Base-by-base conservation (phyloP, 139 green algal genomes). In the Chlamydomonas schloesseri region DNA sequence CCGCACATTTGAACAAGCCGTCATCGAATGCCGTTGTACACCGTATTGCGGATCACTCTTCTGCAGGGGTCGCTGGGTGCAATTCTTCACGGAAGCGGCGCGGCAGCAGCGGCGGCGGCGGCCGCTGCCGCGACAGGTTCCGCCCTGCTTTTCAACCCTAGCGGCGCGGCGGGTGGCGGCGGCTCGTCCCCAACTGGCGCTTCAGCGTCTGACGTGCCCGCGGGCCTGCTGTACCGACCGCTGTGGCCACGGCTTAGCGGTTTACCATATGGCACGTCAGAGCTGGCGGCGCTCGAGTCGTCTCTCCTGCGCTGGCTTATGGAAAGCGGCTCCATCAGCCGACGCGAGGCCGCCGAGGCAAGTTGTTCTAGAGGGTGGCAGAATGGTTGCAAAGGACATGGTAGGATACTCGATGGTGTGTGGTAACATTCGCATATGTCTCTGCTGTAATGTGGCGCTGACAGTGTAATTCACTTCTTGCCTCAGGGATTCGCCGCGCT, bases 241-340 rank as follows among this genome's bases (percentile, higher is more conserved):
- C 14, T 68, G 62, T 88, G 83, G 83, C 73, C 83, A 3, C 46
- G 23, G 18, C 73, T 87, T 34, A 55, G 73, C 20, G 53, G 73
- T 6, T 50, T 88, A 60, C 83, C 83, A 60, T 88, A 88, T 50
- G 34, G 21, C 53, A 24, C n/a, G 11, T 21, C 57, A 1, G 55
- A 87, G 21, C 18, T 89, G 69, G 68, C 70, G 26, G 17, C 69
- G 14, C 76, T 89, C 70, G 86, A 89, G 70, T 36, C 50, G 3
- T 86, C 74, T 21, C 67, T 89, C 37, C 67, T 89, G 34, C 69
- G 79, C 11, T 89, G 86, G 86, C 58, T 89, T 58, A 8, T 62
- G 69, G 86, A 89, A 77, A 50, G 31, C 33, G 75, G 86, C 24
- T 78, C 70, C 20, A 74, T 89, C 46, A 89, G 77, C 69, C 28